Percentiles rank a stretch among this genome's conserved stretches.
Evolutionary conservation across 257 asterid species (phyloP).

Genomic region (Linderniella brevidens): DNA sequence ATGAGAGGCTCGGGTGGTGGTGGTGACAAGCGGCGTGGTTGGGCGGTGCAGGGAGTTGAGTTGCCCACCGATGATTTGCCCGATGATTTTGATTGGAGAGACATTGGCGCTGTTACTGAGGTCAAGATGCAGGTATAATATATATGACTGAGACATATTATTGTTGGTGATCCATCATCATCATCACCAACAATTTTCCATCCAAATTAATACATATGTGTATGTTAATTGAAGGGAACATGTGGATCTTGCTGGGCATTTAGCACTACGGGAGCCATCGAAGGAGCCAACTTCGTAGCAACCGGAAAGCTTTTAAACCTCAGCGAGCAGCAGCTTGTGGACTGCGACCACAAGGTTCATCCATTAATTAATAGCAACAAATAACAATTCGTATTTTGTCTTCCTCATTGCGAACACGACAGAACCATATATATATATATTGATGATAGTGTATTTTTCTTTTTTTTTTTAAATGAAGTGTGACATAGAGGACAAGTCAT

Average conservation of each 20-base stretch:
- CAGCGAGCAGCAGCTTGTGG: conserved; percentile 4
- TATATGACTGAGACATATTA: background rate
- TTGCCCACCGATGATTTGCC: conserved; percentile 31
- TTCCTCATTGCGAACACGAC: no score
- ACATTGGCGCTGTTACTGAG: conserved; percentile 79
- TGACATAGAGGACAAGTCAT: conserved; percentile 22
- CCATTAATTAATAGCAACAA: background rate
- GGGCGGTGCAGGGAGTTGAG: conserved; percentile 32
- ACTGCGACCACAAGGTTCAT: conserved; percentile 1
- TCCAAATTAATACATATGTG: no score
- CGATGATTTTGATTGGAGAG: conserved; percentile 82
- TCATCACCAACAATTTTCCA: no score
- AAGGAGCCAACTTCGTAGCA: background rate
- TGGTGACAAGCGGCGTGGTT: conserved; percentile 13
- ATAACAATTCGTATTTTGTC: no score
- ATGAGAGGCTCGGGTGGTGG: conserved; percentile 14
- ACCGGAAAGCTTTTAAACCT: conserved; percentile 2
- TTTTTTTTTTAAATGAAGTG: conserved; percentile 17
- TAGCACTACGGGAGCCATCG: background rate
- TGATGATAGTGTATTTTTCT: background rate
- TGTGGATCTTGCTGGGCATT: background rate
- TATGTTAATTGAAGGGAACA: no score
- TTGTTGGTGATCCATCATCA: no score
- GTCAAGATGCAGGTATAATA: conserved; percentile 75
- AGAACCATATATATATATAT: background rate